phyloP scores from a whole-genome alignment of 345 rosid genomes.

The Erysimum cheiranthoides region DNA sequence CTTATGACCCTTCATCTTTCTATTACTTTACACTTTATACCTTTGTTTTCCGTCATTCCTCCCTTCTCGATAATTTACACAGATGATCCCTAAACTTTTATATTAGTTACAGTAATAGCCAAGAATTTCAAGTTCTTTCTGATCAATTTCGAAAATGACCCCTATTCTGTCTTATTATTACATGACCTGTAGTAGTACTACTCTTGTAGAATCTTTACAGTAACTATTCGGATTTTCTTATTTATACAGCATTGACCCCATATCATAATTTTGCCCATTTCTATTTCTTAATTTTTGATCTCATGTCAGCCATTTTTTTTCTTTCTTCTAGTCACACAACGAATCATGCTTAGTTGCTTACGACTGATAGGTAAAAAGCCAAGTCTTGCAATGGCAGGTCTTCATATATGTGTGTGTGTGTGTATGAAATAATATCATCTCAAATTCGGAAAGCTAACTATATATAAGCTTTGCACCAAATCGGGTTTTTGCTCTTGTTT shows the following conservation, averaged over 20 bases:
- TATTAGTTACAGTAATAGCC: background rate
- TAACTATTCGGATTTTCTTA: background rate
- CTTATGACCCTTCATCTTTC: background rate
- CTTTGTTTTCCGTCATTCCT: too few species aligned
- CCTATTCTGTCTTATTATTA: too few species aligned
- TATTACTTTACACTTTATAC: background rate
- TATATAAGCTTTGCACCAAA: slow-evolving; percentile 26
- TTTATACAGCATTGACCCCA: background rate
- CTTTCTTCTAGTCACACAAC: too few species aligned
- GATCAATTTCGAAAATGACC: too few species aligned
- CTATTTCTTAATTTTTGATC: background rate
- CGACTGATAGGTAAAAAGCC: background rate
- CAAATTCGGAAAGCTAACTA: slow-evolving; percentile 5
- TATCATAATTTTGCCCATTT: background rate
- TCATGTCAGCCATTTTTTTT: background rate
- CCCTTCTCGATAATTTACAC: too few species aligned
- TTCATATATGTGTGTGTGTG: background rate
- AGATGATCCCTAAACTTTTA: too few species aligned
- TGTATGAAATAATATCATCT: slow-evolving; percentile 5
- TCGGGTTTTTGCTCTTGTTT: background rate
- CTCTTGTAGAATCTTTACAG: too few species aligned
- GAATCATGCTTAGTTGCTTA: background rate
- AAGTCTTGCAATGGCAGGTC: background rate
- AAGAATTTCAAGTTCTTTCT: background rate
- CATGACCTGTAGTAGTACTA: too few species aligned